Evolutionary conservation across 768 basidiomycete species (phyloP), one percentile per base, ranked within the genome.

Genomic region (Rhodotorula taiwanensis): DNA sequence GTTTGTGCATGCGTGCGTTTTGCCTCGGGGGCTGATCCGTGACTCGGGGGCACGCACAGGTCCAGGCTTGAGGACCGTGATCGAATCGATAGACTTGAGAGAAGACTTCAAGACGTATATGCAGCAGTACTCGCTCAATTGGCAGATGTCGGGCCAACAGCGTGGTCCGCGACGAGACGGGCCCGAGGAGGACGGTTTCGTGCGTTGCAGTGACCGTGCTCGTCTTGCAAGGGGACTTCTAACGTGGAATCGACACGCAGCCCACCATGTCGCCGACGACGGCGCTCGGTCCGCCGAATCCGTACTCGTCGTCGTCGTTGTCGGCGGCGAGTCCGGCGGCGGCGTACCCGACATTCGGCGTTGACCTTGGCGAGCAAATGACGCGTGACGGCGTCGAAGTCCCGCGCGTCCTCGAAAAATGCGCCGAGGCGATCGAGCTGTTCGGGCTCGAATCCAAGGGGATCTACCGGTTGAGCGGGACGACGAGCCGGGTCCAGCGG

Each of bases 111-210:
- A 88, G 78, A 84, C 82, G 13, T 99, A 86, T 74, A 97, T 99
- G 93, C 90, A 95, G 74, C 91, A 95, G 74, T 99, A 94, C 74
- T 86, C 88, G 1, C 90, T 93, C 72, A 90, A 90, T 33, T 87
- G 88, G 64, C 88, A 86, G 27, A 57, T 67, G 34, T 56, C 50
- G 7, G 67, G 76, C 9, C 36, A 39, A 9, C 72, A 74, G 20
- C 80, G 84, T 43, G 89, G 88, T n/a, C 89, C 88, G 33, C 81
- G 88, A 64, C 80, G 92, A 65, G 89, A 95, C 70, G 93, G 89
- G 5, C 90, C 91, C 6, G 79, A 82, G 55, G 89, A 97, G 56
- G 91, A 95, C 74, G 90, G 91, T 44, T 95, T 90, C 78, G 94
- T 97, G 75, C 75, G 67, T 57, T 15, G 18, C 20, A 7, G n/a